phyloP scores from a whole-genome alignment of 2,329 filamentous ascomycete species.

The Nigrospora sphaerica region DNA sequence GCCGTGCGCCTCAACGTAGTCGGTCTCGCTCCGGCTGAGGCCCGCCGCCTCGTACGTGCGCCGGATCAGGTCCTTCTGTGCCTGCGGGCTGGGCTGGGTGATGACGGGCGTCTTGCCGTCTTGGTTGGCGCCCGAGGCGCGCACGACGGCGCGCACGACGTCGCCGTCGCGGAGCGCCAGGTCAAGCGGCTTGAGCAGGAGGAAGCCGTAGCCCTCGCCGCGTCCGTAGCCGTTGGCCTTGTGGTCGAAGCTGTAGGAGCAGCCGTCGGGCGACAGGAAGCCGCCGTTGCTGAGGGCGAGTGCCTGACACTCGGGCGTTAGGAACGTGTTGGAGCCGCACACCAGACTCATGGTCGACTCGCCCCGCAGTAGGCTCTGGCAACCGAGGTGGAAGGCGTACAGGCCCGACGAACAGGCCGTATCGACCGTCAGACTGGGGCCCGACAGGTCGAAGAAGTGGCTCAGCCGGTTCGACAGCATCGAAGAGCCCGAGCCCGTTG shows the following conservation, averaged over 20 bases:
- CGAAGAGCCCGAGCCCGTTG: conserved; percentile 20
- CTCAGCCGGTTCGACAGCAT: conserved; percentile 22
- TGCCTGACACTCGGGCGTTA: conserved; percentile 1
- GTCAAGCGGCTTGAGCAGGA: conserved; percentile 40
- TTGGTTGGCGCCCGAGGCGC: conserved; percentile 11
- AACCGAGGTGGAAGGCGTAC: conserved; percentile 22
- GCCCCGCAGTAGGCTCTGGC: conserved; percentile 17
- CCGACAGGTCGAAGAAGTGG: conserved; percentile 27
- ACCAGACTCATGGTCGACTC: conserved; percentile 8
- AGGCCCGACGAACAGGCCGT: conserved; percentile 37
- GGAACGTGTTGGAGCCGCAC: neutral
- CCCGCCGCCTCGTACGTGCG: conserved; percentile 11
- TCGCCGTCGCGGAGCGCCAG: conserved; percentile 31
- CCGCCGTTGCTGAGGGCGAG: conserved; percentile 1
- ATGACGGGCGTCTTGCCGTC: conserved; percentile 10
- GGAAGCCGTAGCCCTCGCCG: conserved; percentile 38
- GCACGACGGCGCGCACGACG: conserved; percentile 23
- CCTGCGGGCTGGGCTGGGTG: conserved; percentile 8
- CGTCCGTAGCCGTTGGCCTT: conserved; percentile 20
- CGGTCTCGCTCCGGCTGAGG: neutral
- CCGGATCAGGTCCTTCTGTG: conserved; percentile 18
- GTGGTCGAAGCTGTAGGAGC: conserved; percentile 4
- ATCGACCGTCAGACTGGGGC: conserved; percentile 35
- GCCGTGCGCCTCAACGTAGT: conserved; percentile 16
- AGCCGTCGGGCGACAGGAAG: conserved; percentile 23